Evolutionary conservation across 257 asterid species (phyloP), one percentile per base, ranked within the genome.

Genomic region (Penstemon newberryi): DNA sequence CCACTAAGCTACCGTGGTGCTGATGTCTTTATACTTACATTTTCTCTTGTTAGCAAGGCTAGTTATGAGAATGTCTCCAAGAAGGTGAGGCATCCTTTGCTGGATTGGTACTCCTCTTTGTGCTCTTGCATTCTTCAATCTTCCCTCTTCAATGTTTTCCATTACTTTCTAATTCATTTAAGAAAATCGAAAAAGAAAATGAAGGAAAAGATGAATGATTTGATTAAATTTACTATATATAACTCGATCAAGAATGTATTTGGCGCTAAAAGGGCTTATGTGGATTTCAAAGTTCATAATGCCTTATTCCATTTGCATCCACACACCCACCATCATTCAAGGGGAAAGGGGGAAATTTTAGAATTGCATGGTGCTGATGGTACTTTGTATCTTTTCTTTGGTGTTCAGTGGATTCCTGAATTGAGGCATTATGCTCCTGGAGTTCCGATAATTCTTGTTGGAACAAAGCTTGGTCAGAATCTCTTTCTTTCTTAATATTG

Each of bases 1-100:
- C 98, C 98, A 11, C 74, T 90, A 78, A 90, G 97, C 79, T 90
- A 90, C 74, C 95, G 96, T 49, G 97, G 96, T 63, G 98, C 97
- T 18, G 98, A 92, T 81, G 96, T 86, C 66, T 92, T 92, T 71
- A 85, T 92, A 73, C 96, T 92, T 71, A 81, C 95, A 36, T 90
- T 92, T 72, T 92, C 98, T 69, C 96, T 92, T 69, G 84, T 92
- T 69, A 88, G 95, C 87, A 90, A 84, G 85, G 93, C 93, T 66
- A 92, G 97, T 81, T 88, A 86, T 54, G 97, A 90, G 77, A 92
- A 92, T 71, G 65, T 90, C 72, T 81, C 85, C 19, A 85, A 86
- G 79, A 88, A 85, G 95, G 97, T 85, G 55, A 66, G 77, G 15
- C 55, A 46, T 45, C 50, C 50, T 49, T 69, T 67, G 7, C 41